Evolutionary conservation across 1,284 basidiomycete genomes (phyloP).

Genomic region (Exobasidium cylindrosporum): DNA sequence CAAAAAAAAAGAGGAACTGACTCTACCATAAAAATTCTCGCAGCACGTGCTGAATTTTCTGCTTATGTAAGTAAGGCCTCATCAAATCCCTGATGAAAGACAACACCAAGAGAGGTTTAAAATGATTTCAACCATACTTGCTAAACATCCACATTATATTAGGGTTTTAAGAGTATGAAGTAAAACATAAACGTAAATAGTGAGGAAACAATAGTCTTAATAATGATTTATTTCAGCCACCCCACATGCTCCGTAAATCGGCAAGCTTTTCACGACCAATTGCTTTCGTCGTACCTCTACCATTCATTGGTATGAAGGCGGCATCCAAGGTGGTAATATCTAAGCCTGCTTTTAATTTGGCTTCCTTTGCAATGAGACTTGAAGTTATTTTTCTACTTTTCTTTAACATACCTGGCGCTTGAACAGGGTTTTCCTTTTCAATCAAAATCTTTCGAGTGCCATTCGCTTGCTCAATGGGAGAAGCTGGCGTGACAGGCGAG

Average conservation of each 20-base stretch:
- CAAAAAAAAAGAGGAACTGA: neutral
- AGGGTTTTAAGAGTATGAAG: neutral
- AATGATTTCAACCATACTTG: too few species aligned
- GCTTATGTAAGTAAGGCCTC: too few species aligned
- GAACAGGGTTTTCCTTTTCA: neutral
- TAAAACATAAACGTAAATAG: neutral
- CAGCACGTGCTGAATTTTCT: too few species aligned
- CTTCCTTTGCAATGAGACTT: constrained; percentile 15
- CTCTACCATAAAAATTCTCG: neutral
- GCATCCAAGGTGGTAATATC: constrained; percentile 20
- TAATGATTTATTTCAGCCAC: too few species aligned
- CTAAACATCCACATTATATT: too few species aligned
- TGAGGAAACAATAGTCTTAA: too few species aligned
- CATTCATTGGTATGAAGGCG: constrained; percentile 25
- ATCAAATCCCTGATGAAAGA: too few species aligned
- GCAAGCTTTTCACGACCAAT: constrained; percentile 28
- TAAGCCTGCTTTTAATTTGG: constrained; percentile 1
- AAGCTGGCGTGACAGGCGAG: neutral
- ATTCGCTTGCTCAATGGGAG: neutral
- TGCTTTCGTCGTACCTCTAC: constrained; percentile 20
- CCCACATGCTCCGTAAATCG: constrained; percentile 39
- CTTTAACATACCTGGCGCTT: constrained; percentile 5
- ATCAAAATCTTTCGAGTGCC: neutral
- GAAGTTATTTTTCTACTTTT: constrained; percentile 17
- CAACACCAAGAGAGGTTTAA: too few species aligned